phyloP scores from a whole-genome alignment of 306 rosid genomes.

The Rosa rugosa region DNA sequence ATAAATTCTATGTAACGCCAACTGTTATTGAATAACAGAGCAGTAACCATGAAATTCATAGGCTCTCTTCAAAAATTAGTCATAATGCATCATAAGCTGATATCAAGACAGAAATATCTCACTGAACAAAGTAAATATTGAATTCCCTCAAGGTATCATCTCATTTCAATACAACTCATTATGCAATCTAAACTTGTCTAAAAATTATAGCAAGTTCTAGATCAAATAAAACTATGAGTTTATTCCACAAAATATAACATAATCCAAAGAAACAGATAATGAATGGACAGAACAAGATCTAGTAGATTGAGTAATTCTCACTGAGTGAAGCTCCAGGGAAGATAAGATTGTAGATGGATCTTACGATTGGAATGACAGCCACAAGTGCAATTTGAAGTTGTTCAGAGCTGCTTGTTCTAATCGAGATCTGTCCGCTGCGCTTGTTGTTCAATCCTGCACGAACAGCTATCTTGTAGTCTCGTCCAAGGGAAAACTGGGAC shows the following conservation, averaged over 20 bases:
- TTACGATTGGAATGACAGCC: slow-evolving; percentile 71
- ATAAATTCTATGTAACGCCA: background rate
- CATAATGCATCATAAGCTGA: background rate
- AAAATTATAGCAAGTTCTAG: background rate
- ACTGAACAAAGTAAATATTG: slow-evolving; percentile 13
- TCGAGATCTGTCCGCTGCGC: slow-evolving; percentile 81
- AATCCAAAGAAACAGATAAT: slow-evolving; percentile 19
- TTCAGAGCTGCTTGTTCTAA: slow-evolving; percentile 94
- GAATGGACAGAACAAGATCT: slow-evolving; percentile 18
- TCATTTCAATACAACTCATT: slow-evolving; percentile 24
- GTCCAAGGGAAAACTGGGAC: slow-evolving; percentile 85
- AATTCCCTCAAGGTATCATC: slow-evolving; percentile 34
- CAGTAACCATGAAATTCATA: background rate
- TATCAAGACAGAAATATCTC: slow-evolving; percentile 14
- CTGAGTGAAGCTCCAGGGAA: slow-evolving; percentile 59
- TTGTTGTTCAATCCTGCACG: slow-evolving; percentile 98
- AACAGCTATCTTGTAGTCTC: slow-evolving; percentile 80
- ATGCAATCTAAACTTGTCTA: slow-evolving; percentile 3
- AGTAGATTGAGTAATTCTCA: slow-evolving; percentile 76
- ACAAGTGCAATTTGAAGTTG: slow-evolving; percentile 91
- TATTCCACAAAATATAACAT: slow-evolving; percentile 25
- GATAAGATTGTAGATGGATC: slow-evolving; percentile 62
- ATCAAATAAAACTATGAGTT: slow-evolving; percentile 18
- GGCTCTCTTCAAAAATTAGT: background rate
- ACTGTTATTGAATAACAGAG: background rate